Base-by-base conservation (phyloP, 139 green algal species). In the Tetradesmus obliquus region DNA sequence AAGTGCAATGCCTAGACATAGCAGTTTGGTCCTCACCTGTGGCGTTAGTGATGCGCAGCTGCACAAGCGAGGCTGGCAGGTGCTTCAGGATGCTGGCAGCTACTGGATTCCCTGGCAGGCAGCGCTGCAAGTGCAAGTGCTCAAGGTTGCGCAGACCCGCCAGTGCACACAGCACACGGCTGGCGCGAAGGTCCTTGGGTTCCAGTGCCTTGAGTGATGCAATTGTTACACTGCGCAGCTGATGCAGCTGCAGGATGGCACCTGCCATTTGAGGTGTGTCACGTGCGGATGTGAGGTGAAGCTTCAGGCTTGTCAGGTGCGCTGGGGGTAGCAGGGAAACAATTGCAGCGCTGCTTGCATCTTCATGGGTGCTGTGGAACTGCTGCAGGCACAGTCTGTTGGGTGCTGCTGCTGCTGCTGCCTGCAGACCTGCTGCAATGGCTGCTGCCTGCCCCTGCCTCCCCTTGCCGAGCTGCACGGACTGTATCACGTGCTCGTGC, bases 381-480 rank as follows among this genome's bases (percentile, higher is more conserved):
- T 84, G 79, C 79, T 84, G 79, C 79, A 58, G 79, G 79, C 79
- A 84, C 79, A 84, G 79, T 22, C 12, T 7, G 6, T 3, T 84
- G 79, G 45, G 12, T 19, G 9, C 15, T 19, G 60, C 60, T 76
- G 66, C 66, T 76, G 66, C 66, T 3, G 32, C 32, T 76, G 66
- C 66, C 1, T 6, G 66, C 5, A 76, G 66, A 5, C 66, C 66
- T n/a, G 15, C 66, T 76, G 66, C 66, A 24, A 76, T 76, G 15
- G 66, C 66, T 4, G 66, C 17, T 19, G 66, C 66, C 66, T 76
- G 66, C 15, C 66, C 66, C 66, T 76, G 66, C 66, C 66, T 76
- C 17, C 66, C 66, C 66, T 76, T 76, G 66, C 66, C 66, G 1
- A 76, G 17, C 66, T 76, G 66, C 66, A 76, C 17, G 17, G 66